phyloP scores from a whole-genome alignment of 2,329 filamentous ascomycete genomes.

The Raffaelea albimanens region DNA sequence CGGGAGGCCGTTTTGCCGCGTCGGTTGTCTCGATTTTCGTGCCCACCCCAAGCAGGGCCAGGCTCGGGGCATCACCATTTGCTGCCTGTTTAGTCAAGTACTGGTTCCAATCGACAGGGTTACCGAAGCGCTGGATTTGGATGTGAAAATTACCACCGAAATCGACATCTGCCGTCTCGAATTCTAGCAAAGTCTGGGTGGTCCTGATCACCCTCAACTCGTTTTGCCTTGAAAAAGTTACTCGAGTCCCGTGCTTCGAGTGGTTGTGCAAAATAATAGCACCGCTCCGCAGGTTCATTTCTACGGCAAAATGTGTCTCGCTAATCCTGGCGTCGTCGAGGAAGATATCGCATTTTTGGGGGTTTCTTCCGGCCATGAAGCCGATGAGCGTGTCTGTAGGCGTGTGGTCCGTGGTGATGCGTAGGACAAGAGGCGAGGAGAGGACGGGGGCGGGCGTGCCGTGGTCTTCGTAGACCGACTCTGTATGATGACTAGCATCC shows the following conservation, averaged over 20 bases:
- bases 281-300: not conserved
- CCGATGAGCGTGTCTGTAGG: constrained; percentile 1
- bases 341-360: constrained; percentile 2
- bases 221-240: not conserved
- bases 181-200: not conserved
- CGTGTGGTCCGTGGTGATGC: constrained; percentile 1
- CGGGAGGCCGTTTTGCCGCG: not conserved
- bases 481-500: not conserved
- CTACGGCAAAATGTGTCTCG: constrained; percentile 2
- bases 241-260: not conserved
- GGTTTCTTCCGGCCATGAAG: constrained; percentile 5
- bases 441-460: not conserved
- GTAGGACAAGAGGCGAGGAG: not conserved
- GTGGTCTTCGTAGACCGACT: not conserved
- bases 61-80: not conserved
- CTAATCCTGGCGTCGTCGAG: not conserved
- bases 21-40: not conserved
- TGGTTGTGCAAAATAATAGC: too few relatives aligned
- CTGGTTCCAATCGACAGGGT: not conserved
- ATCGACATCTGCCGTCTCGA: not conserved
- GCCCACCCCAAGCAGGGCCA: not conserved
- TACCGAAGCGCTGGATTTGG: not conserved
- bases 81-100: not conserved
- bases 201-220: not conserved
- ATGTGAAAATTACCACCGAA: not conserved